These are phyloP conservation scores for Chlamydomonas sp. DNA, from an alignment of 139 green algal species.

Conservation along the genomic window DNA sequence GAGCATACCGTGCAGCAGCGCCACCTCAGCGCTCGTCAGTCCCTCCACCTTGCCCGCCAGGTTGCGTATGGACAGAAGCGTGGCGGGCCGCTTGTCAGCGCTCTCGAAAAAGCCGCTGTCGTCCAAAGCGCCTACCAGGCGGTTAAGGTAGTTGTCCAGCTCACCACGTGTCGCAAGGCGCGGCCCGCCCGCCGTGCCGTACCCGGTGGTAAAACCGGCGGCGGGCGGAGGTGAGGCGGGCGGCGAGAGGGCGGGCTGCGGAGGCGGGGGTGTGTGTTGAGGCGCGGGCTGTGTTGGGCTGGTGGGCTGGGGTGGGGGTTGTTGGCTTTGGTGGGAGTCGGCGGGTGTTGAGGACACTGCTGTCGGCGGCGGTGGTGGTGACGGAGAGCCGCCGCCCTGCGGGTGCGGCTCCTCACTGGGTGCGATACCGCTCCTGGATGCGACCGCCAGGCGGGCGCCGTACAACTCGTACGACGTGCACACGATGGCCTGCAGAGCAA, in stretches of 20 bases:
- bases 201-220: neutral
- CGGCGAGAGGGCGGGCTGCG: too few species aligned
- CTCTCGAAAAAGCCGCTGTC: slow-evolving; percentile 10
- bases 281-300: too few species aligned
- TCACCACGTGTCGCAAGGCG: slow-evolving; percentile 2
- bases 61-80: neutral
- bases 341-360: too few species aligned
- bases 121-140: slow-evolving; percentile 14
- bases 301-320: too few species aligned
- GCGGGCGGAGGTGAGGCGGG: too few species aligned
- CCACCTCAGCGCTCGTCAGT: slow-evolving; percentile 12
- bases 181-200: neutral
- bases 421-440: too few species aligned
- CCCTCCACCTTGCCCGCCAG: slow-evolving; percentile 21
- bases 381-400: too few species aligned
- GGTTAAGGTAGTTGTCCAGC: neutral
- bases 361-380: too few species aligned
- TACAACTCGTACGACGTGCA: slow-evolving; percentile 12
- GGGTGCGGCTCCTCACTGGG: too few species aligned
- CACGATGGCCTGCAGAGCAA: neutral
- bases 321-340: too few species aligned
- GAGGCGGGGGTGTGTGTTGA: too few species aligned
- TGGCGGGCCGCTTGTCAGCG: slow-evolving; percentile 1
- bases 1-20: slow-evolving; percentile 36
- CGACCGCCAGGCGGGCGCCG: neutral